A percentile compares a stretch with the other conserved stretches of the same genome.
phyloP scores from a whole-genome alignment of 495 filamentous ascomycete genomes.

The Aspergillus ellipticus region DNA sequence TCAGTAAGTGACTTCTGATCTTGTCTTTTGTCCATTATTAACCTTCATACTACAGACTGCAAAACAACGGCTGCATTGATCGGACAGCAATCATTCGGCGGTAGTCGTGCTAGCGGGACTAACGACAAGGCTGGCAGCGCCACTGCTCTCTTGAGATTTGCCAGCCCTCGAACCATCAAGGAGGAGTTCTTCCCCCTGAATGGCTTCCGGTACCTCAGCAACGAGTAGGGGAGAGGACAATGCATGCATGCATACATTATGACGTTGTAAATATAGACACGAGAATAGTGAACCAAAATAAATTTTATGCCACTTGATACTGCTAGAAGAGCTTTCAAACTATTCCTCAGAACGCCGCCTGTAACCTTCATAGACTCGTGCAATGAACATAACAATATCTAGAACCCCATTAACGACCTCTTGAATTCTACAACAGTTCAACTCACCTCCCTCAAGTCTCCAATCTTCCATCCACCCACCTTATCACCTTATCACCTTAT shows the following conservation, averaged over 20 bases:
- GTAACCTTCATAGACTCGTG: no score
- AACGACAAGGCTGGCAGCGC: constrained; percentile 79
- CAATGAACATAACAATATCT: no score
- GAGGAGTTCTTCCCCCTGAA: constrained; percentile 66
- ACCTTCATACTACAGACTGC: constrained; percentile 46
- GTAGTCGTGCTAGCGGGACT: constrained; percentile 69
- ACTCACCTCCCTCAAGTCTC: no score
- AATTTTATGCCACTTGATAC: no score
- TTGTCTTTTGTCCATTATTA: not conserved
- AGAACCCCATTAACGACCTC: no score
- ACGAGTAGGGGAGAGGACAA: constrained; percentile 36
- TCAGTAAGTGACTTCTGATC: constrained; percentile 44
- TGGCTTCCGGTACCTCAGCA: constrained; percentile 69
- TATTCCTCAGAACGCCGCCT: no score
- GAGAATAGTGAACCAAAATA: no score
- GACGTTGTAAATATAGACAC: no score
- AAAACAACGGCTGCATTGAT: constrained; percentile 81
- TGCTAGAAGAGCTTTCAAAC: no score
- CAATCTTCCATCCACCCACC: no score
- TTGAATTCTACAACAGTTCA: no score
- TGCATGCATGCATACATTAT: not conserved
- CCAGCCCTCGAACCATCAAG: constrained; percentile 71
- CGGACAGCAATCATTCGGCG: constrained; percentile 80
- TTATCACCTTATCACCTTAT: no score
- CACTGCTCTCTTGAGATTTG: constrained; percentile 63